Base-by-base conservation (phyloP, 371 early-diverging fungal species). In the Phascolomyces articulosus region DNA sequence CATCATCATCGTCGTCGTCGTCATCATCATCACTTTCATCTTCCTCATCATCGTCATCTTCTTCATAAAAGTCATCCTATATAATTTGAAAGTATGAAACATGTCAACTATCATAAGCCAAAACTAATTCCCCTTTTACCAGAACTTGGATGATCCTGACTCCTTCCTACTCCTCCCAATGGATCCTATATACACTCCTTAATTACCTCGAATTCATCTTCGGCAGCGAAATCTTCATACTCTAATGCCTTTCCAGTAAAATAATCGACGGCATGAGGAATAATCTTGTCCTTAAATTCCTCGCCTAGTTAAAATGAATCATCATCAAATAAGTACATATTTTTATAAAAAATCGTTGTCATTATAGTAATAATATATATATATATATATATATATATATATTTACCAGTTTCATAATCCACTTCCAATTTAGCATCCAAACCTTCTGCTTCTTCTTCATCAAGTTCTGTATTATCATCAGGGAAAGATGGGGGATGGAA, bases 181-280 rank as follows among this genome's bases (percentile, higher is more conserved):
- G n/a, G n/a, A n/a, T n/a, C 11, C 6, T 34, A 4, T 44, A 13
- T 18, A 13, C 16, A 44, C 4, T 44, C 44, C 47, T 16, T 47
- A 4, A 47, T 44, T 51, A 51, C 51, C 51, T 51, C 51, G 6
- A 38, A 40, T 3, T 9, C 65, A 56, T 74, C 93, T 53, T 88
- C 91, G 53, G 87, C 86, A 15, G 77, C 84, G 56, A 85, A 80
- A 62, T 89, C 92, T 66, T 88, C 90, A 74, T 88, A 90, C 63
- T 89, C 87, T 44, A 96, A 85, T 51, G 98, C 98, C 81, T 93
- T 92, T 71, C 99, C 99, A 20, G 98, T 98, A 85, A 97, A 98
- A 93, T 96, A 98, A 79, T 96, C 95, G 60, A 98, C 82, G 64
- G 99, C 99, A 71, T 90, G 89, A 63, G 99, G 97, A 62, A 98